These are phyloP conservation scores for Candolleomyces aberdarensis DNA, from an alignment of 768 basidiomycete species.

Conservation along the genomic window DNA sequence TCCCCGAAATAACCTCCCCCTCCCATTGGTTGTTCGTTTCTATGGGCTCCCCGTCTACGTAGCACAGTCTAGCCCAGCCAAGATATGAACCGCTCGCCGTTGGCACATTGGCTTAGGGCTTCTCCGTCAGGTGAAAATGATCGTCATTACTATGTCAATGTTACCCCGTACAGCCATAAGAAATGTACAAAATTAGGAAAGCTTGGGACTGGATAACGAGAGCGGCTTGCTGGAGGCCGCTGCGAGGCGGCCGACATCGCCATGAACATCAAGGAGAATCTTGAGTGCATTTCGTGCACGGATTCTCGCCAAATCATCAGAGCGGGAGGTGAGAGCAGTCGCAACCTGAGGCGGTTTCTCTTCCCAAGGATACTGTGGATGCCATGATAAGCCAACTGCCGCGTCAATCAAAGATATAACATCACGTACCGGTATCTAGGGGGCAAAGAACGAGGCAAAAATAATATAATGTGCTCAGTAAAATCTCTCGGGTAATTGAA, in stretches of 20 bases:
- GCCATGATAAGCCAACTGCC: slow-evolving; percentile 20
- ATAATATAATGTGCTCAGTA: slow-evolving; percentile 9
- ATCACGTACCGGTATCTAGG: slow-evolving; percentile 46
- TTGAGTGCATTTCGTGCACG: slow-evolving; percentile 95
- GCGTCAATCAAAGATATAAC: slow-evolving; percentile 18
- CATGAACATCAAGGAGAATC: slow-evolving; percentile 84
- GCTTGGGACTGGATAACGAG: slow-evolving; percentile 38
- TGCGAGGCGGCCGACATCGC: slow-evolving; percentile 75
- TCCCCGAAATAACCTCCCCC: slow-evolving; percentile 9
- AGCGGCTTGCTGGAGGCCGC: slow-evolving; percentile 37
- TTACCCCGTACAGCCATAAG: slow-evolving; percentile 8
- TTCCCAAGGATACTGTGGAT: slow-evolving; percentile 75
- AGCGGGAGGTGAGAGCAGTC: slow-evolving; percentile 65
- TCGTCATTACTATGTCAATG: slow-evolving; percentile 15
- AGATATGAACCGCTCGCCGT: too few species aligned
- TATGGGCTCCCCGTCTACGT: slow-evolving; percentile 3
- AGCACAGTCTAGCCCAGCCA: slow-evolving; percentile 14
- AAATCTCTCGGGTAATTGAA: slow-evolving; percentile 16
- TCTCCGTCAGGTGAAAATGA: slow-evolving; percentile 5
- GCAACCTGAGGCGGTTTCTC: slow-evolving; percentile 63
- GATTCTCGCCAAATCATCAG: slow-evolving; percentile 83
- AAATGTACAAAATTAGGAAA: slow-evolving; percentile 22
- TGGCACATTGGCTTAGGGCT: slow-evolving; percentile 6
- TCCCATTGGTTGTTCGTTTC: slow-evolving; percentile 11
- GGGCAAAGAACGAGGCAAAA: slow-evolving; percentile 7